A percentile compares a stretch with the other conserved stretches of the same genome.
These are phyloP conservation scores for Aaosphaeria arxii DNA, from an alignment of 2,329 filamentous ascomycete species.

Conservation along the genomic window DNA sequence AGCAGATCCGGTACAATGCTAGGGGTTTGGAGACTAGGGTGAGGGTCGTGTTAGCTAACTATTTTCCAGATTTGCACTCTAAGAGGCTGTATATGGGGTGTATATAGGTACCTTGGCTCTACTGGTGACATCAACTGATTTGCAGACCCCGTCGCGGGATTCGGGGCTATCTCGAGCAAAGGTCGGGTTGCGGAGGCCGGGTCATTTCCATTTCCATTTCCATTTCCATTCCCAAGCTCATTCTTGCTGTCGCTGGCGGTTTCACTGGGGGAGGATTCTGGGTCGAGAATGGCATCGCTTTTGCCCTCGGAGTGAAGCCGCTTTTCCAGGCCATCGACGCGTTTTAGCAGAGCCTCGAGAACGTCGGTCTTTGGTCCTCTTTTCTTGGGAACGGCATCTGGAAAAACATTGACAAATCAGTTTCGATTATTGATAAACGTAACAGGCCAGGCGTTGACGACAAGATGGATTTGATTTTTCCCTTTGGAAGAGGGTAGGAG, in stretches of 20 bases:
- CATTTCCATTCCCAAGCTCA: constrained; percentile 11
- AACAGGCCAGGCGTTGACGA: too few relatives aligned
- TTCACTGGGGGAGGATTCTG: constrained; percentile 19
- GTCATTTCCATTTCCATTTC: constrained; percentile 13
- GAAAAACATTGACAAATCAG: background rate
- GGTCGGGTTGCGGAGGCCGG: constrained; percentile 18
- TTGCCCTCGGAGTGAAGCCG: constrained; percentile 61
- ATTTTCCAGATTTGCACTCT: constrained; percentile 11
- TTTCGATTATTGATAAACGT: too few relatives aligned
- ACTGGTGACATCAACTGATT: constrained; percentile 36
- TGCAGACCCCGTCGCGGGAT: constrained; percentile 12
- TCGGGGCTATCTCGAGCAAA: constrained; percentile 24
- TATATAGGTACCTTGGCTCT: constrained; percentile 33
- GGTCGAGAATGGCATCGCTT: constrained; percentile 39
- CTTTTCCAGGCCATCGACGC: constrained; percentile 81
- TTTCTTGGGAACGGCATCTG: constrained; percentile 87
- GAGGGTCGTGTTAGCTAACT: constrained; percentile 7
- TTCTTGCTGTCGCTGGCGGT: constrained; percentile 11
- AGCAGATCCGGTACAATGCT: constrained; percentile 59
- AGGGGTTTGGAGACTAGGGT: constrained; percentile 37
- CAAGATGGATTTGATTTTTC: too few relatives aligned
- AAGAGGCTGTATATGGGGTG: constrained; percentile 6
- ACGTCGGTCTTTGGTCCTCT: constrained; percentile 88
- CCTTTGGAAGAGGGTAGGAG: background rate
- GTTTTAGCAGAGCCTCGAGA: constrained; percentile 76